These are phyloP conservation scores for Epichloe sp. DNA, from an alignment of 2,329 filamentous ascomycete genomes.

Conservation along the genomic window DNA sequence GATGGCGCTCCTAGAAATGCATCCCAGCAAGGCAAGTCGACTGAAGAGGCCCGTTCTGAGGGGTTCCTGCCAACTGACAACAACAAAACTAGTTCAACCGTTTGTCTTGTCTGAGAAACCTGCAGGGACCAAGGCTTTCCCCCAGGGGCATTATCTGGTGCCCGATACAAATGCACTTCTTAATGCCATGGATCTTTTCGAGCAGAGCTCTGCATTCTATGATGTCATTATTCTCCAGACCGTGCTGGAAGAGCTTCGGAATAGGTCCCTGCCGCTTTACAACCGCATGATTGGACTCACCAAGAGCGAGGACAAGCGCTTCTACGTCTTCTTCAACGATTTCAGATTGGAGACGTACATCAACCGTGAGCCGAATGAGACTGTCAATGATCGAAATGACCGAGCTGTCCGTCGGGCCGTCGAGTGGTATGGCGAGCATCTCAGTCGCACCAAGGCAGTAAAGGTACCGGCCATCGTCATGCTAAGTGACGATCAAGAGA, in stretches of 20 bases:
- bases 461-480: constrained; percentile 70
- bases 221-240: constrained; percentile 96
- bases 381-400: constrained; percentile 94
- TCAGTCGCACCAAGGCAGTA: constrained; percentile 49
- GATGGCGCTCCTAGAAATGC: constrained; percentile 67
- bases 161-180: constrained; percentile 94
- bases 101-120: constrained; percentile 85
- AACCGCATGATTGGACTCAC: constrained; percentile 83
- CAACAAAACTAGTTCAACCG: constrained; percentile 44
- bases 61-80: neutral
- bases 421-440: constrained; percentile 79
- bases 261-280: constrained; percentile 86
- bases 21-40: constrained; percentile 52
- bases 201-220: constrained; percentile 81
- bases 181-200: constrained; percentile 93
- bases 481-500: constrained; percentile 86
- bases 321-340: constrained; percentile 99
- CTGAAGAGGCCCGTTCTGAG: neutral
- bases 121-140: constrained; percentile 68
- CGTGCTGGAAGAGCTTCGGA: constrained; percentile 89
- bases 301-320: constrained; percentile 92
- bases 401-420: constrained; percentile 76
- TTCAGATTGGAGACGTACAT: constrained; percentile 89
- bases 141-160: constrained; percentile 86
- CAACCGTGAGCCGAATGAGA: constrained; percentile 59